These are phyloP conservation scores for Colletotrichum coccodes DNA, from an alignment of 2,329 filamentous ascomycete genomes.

Conservation along the genomic window DNA sequence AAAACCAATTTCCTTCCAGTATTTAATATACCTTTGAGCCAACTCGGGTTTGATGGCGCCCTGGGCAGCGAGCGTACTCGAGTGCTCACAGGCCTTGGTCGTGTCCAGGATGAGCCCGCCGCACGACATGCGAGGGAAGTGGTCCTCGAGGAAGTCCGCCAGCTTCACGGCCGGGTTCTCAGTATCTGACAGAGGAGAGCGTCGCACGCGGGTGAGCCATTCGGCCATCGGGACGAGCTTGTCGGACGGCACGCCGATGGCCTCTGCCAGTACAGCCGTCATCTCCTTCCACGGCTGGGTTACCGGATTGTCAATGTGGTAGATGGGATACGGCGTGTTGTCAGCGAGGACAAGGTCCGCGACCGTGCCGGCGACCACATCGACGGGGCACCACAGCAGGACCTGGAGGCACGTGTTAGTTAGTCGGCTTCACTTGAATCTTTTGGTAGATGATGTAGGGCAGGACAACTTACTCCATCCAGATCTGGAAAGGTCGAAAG, in stretches of 20 bases:
- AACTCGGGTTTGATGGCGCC: not conserved
- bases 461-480: too few relatives aligned
- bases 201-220: not conserved
- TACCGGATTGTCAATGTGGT: not conserved
- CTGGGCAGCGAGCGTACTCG: not conserved
- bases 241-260: not conserved
- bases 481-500: not conserved
- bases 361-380: not conserved
- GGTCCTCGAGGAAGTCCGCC: not conserved
- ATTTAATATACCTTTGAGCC: not conserved
- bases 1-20: not conserved
- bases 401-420: too few relatives aligned
- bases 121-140: not conserved
- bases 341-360: not conserved
- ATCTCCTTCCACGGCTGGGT: not conserved
- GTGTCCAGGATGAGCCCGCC: not conserved
- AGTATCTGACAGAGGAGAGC: not conserved
- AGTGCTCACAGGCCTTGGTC: not conserved
- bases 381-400: not conserved
- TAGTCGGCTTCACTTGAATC: too few relatives aligned
- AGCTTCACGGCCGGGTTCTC: not conserved
- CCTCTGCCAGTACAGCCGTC: not conserved
- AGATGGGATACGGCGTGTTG: not conserved
- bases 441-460: not conserved
- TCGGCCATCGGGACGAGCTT: not conserved